Evolutionary conservation across 371 early-diverging fungal genomes (phyloP).

Genomic region (Apophysomyces elegans): DNA sequence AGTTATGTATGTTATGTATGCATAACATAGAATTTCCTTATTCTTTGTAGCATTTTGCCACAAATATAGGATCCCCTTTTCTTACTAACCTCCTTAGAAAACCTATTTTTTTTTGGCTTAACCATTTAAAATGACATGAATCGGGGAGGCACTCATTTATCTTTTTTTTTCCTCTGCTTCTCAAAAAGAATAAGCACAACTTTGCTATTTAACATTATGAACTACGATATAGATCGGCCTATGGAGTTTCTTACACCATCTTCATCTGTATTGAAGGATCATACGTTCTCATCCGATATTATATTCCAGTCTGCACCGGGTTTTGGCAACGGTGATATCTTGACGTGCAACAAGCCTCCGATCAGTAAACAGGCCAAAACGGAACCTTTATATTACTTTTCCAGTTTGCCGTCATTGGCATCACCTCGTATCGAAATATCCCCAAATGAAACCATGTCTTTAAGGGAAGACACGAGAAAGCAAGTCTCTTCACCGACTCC

Average conservation of each 20-base stretch:
- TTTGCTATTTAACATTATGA: background rate
- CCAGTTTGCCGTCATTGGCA: background rate
- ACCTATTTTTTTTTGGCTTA: too few relatives aligned
- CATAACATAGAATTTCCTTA: too few relatives aligned
- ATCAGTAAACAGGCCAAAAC: background rate
- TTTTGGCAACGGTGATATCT: constrained; percentile 72
- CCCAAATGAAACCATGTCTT: background rate
- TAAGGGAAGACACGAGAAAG: background rate
- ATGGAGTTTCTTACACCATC: constrained; percentile 2
- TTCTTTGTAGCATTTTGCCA: too few relatives aligned
- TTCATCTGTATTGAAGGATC: background rate
- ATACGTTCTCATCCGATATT: background rate
- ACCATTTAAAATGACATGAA: too few relatives aligned
- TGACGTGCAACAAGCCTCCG: constrained; percentile 61
- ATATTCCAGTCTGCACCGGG: background rate
- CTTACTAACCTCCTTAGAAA: too few relatives aligned
- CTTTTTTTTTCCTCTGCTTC: background rate
- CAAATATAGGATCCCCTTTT: too few relatives aligned
- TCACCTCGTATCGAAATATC: background rate
- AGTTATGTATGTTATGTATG: too few relatives aligned
- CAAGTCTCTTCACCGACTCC: background rate
- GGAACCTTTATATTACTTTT: background rate
- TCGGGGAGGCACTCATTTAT: too few relatives aligned
- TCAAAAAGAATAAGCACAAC: background rate
- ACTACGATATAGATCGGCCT: background rate